Evolutionary conservation across 2,329 filamentous ascomycete species (phyloP), one percentile per base, ranked within the genome.

Genomic region (Fusarium sp.): DNA sequence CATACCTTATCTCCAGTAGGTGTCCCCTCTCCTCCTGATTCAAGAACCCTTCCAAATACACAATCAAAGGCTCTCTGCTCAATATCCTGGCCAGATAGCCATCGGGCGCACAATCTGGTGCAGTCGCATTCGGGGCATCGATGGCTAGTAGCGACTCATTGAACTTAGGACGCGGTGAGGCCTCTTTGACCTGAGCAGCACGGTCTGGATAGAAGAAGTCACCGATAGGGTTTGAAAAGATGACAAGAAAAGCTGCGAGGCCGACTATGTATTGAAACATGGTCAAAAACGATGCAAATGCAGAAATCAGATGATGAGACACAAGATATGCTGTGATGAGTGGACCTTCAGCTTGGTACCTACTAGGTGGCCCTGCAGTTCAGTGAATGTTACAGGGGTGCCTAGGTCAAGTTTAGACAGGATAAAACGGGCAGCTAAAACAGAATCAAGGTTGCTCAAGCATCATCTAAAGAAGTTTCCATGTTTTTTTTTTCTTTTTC

Each of bases 41-140:
- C 56, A 88, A 68, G 69, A 88, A 88, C 20, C 82, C 79, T 76
- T 87, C 85, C 15, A 88, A 77, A 65, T 88, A 88, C 6, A 88
- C 72, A 4, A 88, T 84, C 40, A 88, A 74, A 22, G 87, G 86
- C 59, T 83, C 83, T 57, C 83, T 81, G 46, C 81, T 86, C 59
- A 85, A 75, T 25, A 88, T 79, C 59, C 85, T 83, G 44, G 85
- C 81, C 2, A 79, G 77, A 73, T 87, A 86, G 4, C 79, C 68
- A 62, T 86, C 81, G 3, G 78, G 73, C 0, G 76, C 73, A 57
- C 84, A 87, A 11, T 71, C 75, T 54, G 75, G 72, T 27, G 70
- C 71, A 22, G 80, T 80, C 52, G 79, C 79, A 69, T 82, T 80
- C 43, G 75, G 69, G 9, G 60, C 61, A 53, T 87, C 85, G 47